Conservation (phyloP, 495 filamentous ascomycete genomes). For the Annulohypoxylon nitens region DNA sequence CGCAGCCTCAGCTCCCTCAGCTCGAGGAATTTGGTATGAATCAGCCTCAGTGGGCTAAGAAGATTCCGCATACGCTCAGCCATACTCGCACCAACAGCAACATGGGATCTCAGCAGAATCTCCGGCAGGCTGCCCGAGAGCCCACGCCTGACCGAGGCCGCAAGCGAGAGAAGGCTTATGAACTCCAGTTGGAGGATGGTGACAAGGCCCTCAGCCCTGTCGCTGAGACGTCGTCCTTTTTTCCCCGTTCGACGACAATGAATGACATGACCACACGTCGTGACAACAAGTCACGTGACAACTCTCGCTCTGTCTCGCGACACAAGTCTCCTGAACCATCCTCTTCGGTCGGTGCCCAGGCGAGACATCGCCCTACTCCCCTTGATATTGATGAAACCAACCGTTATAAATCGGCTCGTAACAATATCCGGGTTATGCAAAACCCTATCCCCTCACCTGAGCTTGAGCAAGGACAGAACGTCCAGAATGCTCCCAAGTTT, state of each 20-base stretch:
- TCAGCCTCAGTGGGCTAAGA: neutral
- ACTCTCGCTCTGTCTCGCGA: constrained; percentile 29
- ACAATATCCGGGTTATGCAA: constrained; percentile 24
- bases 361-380: constrained; percentile 26
- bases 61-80: neutral
- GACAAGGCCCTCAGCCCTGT: constrained; percentile 33
- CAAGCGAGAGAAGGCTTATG: constrained; percentile 20
- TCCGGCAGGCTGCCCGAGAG: constrained; percentile 10
- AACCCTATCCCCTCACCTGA: constrained; percentile 2
- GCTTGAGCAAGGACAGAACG: neutral
- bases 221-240: constrained; percentile 12
- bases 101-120: neutral
- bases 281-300: neutral
- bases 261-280: constrained; percentile 36
- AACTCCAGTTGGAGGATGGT: constrained; percentile 24
- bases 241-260: constrained; percentile 41
- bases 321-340: constrained; percentile 29
- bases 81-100: constrained; percentile 9
- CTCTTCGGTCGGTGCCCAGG: neutral
- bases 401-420: neutral
- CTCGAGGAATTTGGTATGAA: neutral
- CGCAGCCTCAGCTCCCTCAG: constrained; percentile 7
- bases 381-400: constrained; percentile 22
- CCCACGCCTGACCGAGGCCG: constrained; percentile 35
- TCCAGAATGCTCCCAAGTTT: neutral